Percentiles rank a stretch among this genome's conserved stretches.
Conservation (phyloP, 805 yeast genomes). For the Candida taoyuanica region DNA sequence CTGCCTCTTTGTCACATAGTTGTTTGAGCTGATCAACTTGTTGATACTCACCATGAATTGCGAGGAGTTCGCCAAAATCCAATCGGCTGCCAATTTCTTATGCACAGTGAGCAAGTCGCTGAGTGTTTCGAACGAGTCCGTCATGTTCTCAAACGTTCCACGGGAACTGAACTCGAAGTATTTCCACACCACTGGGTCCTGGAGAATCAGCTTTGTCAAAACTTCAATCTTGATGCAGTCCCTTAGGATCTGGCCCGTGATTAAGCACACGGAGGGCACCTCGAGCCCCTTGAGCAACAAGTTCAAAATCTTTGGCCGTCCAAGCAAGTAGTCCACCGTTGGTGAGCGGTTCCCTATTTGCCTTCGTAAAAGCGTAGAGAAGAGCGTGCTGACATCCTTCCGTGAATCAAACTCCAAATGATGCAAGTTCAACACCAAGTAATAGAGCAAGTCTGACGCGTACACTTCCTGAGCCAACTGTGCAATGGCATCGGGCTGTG, state of each 20-base stretch:
- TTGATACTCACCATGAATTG: conserved; percentile 61
- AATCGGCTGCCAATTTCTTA: conserved; percentile 64
- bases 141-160: conserved; percentile 82
- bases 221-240: conserved; percentile 81
- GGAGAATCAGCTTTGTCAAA: conserved; percentile 55
- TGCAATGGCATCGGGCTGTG: conserved; percentile 49
- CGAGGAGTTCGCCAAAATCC: conserved; percentile 52
- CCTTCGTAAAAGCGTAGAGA: conserved; percentile 72
- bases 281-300: conserved; percentile 71
- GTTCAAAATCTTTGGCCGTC: conserved; percentile 58
- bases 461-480: conserved; percentile 78
- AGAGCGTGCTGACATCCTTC: conserved; percentile 71
- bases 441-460: conserved; percentile 60
- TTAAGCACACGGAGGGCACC: conserved; percentile 62
- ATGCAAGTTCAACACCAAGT: conserved; percentile 53
- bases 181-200: conserved; percentile 69
- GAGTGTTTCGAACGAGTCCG: conserved; percentile 81
- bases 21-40: conserved; percentile 64
- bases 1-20: conserved; percentile 91
- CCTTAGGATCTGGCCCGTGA: conserved; percentile 73
- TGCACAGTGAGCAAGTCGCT: conserved; percentile 66
- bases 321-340: conserved; percentile 78
- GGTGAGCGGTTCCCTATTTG: conserved; percentile 75
- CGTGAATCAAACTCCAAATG: conserved; percentile 84
- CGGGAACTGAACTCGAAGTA: conserved; percentile 73